Evolutionary conservation across 169 alveolate species (phyloP).

Genomic region (Ophryocystis elektroscirrha): DNA sequence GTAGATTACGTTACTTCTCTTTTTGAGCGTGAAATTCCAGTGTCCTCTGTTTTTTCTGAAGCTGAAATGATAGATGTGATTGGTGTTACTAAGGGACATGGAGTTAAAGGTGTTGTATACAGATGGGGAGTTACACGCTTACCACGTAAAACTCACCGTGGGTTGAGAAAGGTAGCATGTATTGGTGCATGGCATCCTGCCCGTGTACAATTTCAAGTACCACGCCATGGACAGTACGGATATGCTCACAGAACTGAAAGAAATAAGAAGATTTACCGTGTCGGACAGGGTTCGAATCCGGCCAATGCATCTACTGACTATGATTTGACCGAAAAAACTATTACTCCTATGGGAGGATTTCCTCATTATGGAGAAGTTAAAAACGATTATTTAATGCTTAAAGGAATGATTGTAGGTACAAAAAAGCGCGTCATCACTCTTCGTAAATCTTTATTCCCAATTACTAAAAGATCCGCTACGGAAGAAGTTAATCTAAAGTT

Average conservation of each 20-base stretch:
- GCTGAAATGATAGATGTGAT: constrained; percentile 91
- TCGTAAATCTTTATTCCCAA: constrained; percentile 85
- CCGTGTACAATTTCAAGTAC: constrained; percentile 94
- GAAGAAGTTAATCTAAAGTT: constrained; percentile 83
- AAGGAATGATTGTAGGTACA: constrained; percentile 94
- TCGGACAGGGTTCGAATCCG: constrained; percentile 62
- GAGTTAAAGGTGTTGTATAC: constrained; percentile 91
- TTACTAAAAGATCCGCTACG: constrained; percentile 64
- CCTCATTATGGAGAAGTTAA: constrained; percentile 94
- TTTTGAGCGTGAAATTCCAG: constrained; percentile 86
- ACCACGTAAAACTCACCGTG: constrained; percentile 98
- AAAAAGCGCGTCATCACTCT: constrained; percentile 84
- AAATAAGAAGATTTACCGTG: constrained; percentile 94
- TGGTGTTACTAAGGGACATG: constrained; percentile 97
- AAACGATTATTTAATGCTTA: constrained; percentile 90
- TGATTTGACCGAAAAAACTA: constrained; percentile 87
- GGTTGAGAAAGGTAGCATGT: constrained; percentile 98
- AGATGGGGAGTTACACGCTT: constrained; percentile 98
- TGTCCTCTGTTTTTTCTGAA: constrained; percentile 73
- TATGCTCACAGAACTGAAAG: constrained; percentile 97
- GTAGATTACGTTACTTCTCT: constrained; percentile 70
- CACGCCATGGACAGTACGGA: constrained; percentile 98
- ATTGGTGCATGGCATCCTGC: constrained; percentile 99
- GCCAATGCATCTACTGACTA: constrained; percentile 76
- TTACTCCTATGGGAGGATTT: constrained; percentile 99